Evolutionary conservation across 1,284 basidiomycete species (phyloP).

Genomic region (Cystobasidiaceae sp.): DNA sequence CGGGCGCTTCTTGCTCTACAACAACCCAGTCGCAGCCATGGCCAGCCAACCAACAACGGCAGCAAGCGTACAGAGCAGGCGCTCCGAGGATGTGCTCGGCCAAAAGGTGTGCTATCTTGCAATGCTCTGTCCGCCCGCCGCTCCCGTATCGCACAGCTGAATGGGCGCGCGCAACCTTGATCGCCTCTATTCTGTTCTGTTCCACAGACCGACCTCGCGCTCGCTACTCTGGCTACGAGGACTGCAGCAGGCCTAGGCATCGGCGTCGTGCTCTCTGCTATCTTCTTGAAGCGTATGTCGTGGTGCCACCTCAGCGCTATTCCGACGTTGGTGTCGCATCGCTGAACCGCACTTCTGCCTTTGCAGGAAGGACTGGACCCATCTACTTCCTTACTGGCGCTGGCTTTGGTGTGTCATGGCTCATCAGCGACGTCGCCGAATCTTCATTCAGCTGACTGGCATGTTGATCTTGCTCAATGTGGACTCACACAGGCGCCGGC

Average conservation of each 20-base stretch:
- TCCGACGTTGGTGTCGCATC: constrained; percentile 8
- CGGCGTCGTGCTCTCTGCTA: constrained; percentile 87
- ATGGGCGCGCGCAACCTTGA: no score
- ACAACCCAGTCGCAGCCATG: no score
- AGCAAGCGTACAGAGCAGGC: constrained; percentile 13
- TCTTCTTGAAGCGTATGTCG: constrained; percentile 89
- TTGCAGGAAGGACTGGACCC: constrained; percentile 88
- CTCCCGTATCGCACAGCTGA: neutral
- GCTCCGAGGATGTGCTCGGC: constrained; percentile 25
- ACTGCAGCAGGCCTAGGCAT: constrained; percentile 92
- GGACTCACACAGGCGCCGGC: constrained; percentile 39
- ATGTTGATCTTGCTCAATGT: neutral
- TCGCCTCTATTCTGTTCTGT: neutral
- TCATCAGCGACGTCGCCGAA: constrained; percentile 31
- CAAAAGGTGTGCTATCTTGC: constrained; percentile 11
- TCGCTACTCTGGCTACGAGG: constrained; percentile 53
- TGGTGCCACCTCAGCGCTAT: neutral
- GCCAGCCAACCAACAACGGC: no score
- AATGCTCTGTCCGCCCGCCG: neutral
- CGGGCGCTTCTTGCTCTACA: no score
- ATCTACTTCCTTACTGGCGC: constrained; percentile 89
- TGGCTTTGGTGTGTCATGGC: constrained; percentile 57
- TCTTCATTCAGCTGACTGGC: neutral
- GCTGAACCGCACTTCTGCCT: neutral
- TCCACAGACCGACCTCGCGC: constrained; percentile 40